Evolutionary conservation across 1,139 yeast species (phyloP), one percentile per base, ranked within the genome.

Genomic region (Pichia sp.): DNA sequence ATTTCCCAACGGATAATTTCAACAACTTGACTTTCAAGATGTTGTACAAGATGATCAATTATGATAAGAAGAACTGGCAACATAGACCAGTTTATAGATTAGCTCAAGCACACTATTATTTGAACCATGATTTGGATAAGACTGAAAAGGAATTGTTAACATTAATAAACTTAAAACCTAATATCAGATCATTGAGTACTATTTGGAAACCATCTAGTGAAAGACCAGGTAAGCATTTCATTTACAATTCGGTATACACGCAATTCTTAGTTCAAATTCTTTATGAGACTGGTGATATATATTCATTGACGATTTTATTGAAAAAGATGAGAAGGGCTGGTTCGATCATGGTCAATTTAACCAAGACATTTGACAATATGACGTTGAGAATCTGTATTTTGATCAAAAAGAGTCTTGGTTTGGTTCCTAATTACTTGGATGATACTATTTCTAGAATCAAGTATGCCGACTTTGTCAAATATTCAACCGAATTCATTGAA

Each of bases 121-220:
- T 80, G 11, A 73, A 79, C 36, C 63, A 70, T 2, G 81, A 86
- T 46, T 58, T 68, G 8, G 66, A 67, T 1, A 72, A 68, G 1
- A 95, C 97, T 0, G 70, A 75, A 44, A 77, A 76, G 14, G 88
- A 84, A 53, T 78, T 93, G 79, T 69, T 77, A 3, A 62, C 72
- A 2, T 70, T 88, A 27, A 77, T 91, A 45, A 76, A 86, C 4
- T 65, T 88, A 44, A 87, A 83, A 55, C 73, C 89, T 9, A 77
- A 80, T 4, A 79, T 82, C 46, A 88, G 91, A 58, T 78, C 84
- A 8, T 73, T 94, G 38, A 80, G 91, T 0, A 86, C 79, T 60
- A 87, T 93, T 47, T 93, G 99, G 99, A 89, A 89, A 58, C 96
- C 97, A 0, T 96, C 90, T 43, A 67, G 73, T 56, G 99, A 94